These are phyloP conservation scores for Alnus rubra DNA, from an alignment of 306 rosid genomes.

Conservation along the genomic window DNA sequence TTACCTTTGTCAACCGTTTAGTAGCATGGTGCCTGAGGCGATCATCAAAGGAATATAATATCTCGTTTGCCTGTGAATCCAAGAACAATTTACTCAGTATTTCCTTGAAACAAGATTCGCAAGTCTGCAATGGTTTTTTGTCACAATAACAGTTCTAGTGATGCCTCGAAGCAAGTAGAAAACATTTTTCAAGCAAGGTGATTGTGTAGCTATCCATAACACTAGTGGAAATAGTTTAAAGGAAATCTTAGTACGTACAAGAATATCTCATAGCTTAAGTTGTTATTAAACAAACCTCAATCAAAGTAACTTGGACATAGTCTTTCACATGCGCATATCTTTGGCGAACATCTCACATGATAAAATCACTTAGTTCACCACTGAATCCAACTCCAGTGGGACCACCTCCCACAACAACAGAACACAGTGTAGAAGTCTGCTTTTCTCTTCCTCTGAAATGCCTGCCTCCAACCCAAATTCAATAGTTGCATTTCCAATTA, in stretches of 20 bases:
- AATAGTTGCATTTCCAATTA: not conserved
- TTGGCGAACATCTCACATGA: slow-evolving; percentile 81
- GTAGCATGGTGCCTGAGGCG: slow-evolving; percentile 81
- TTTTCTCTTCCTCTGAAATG: slow-evolving; percentile 44
- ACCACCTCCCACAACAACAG: slow-evolving; percentile 91
- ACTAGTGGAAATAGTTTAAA: not conserved
- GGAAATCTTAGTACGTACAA: not conserved
- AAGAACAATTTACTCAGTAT: slow-evolving; percentile 37
- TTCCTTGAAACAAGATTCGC: slow-evolving; percentile 15
- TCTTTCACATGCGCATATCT: slow-evolving; percentile 87
- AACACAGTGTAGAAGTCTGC: slow-evolving; percentile 79
- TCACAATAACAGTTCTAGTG: not conserved
- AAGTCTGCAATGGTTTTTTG: not conserved
- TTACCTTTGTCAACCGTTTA: slow-evolving; percentile 82
- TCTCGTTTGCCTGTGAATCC: slow-evolving; percentile 78
- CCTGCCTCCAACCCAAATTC: too few species aligned
- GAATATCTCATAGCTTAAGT: slow-evolving; percentile 3
- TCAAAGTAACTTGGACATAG: slow-evolving; percentile 79
- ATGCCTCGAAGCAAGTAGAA: not conserved
- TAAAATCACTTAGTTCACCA: slow-evolving; percentile 96
- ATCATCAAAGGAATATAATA: slow-evolving; percentile 87
- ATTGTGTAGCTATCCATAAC: not conserved
- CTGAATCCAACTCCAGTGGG: slow-evolving; percentile 99
- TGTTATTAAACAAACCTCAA: slow-evolving; percentile 68
- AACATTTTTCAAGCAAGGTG: too few species aligned